Evolutionary conservation across 345 rosid genomes (phyloP), one percentile per base, ranked within the genome.

Genomic region (Sonneratia alba): DNA sequence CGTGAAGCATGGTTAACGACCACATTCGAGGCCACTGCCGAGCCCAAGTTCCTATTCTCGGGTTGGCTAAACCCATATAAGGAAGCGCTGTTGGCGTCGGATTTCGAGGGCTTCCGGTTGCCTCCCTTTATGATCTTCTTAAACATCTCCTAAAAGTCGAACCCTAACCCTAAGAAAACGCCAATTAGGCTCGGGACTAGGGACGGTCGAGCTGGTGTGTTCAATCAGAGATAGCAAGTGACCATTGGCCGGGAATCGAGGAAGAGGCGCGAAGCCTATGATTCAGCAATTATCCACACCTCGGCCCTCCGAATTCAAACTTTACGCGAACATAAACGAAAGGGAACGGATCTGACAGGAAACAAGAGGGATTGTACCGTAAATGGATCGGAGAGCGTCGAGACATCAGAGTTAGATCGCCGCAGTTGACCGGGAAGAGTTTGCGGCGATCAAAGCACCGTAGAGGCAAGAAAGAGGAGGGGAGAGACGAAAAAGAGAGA

Each of bases 91-190:
- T 73, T 75, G 10, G 68, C 67, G 34, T 79, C 83, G 12, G 86
- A 75, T 67, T 86, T 86, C 15, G 83, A 79, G 77, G 86, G 77
- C 83, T 84, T 86, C 51, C 62, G 72, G 37, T 81, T 80, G 72
- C 86, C 86, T 10, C 81, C 82, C 70, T 86, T 86, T 49, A 86
- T 84, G 73, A 86, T 79, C 74, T 81, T 84, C 83, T 81, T 82
- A 47, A 86, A 78, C 90, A 86, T 86, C 36, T 57, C 34, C 34
- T n/a, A 57, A 24, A 24, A 57, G 3, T 27, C 68, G 51, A 75
- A 61, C 69, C 47, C 67, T 55, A 66, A 70, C 38, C 76, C 74
- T 40, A 69, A 22, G 14, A 38, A 43, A 49, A 27, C 71, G 38
- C 38, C 53, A 69, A 22, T 22, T 19, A 57, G 34, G 57, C 38